These are phyloP conservation scores for Phytophthora boehmeriae DNA, from an alignment of 352 stramenopile genomes.

Conservation along the genomic window DNA sequence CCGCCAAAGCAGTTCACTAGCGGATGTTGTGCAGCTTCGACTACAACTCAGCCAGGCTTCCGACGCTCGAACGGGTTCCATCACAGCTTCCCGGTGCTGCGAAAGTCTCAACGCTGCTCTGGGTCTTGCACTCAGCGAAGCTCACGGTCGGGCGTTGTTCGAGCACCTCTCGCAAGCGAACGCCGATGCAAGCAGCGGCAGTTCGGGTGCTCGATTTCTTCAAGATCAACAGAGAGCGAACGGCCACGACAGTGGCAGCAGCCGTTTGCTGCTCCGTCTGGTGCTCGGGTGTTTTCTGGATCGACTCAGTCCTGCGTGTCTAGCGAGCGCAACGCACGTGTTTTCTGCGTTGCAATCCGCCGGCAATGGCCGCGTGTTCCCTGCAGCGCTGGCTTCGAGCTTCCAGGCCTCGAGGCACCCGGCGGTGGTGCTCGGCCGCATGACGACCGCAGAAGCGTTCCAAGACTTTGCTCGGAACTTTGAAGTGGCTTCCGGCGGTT, in stretches of 20 bases:
- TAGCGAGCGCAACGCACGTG: slow-evolving; percentile 41
- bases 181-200: slow-evolving; percentile 11
- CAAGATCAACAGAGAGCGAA: slow-evolving; percentile 36
- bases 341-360: slow-evolving; percentile 50
- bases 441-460: slow-evolving; percentile 47
- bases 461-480: slow-evolving; percentile 76
- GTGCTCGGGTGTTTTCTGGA: slow-evolving; percentile 51
- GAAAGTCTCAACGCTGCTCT: slow-evolving; percentile 45
- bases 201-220: slow-evolving; percentile 43
- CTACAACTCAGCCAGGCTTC: slow-evolving; percentile 52
- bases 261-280: slow-evolving; percentile 44
- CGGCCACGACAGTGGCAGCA: slow-evolving; percentile 21
- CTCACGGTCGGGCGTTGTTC: slow-evolving; percentile 57
- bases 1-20: slow-evolving; percentile 45
- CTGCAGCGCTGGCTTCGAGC: slow-evolving; percentile 57
- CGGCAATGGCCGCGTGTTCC: slow-evolving; percentile 68
- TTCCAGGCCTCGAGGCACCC: slow-evolving; percentile 67
- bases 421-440: slow-evolving; percentile 59
- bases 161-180: slow-evolving; percentile 39
- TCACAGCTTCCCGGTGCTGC: slow-evolving; percentile 50
- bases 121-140: slow-evolving; percentile 46
- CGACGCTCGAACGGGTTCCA: slow-evolving; percentile 55
- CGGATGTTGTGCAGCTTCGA: slow-evolving; percentile 55
- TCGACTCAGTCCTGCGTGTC: slow-evolving; percentile 38
- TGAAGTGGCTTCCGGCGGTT: slow-evolving; percentile 46